Evolutionary conservation across 345 rosid genomes (phyloP).

Genomic region (Gossypium mustelinum): DNA sequence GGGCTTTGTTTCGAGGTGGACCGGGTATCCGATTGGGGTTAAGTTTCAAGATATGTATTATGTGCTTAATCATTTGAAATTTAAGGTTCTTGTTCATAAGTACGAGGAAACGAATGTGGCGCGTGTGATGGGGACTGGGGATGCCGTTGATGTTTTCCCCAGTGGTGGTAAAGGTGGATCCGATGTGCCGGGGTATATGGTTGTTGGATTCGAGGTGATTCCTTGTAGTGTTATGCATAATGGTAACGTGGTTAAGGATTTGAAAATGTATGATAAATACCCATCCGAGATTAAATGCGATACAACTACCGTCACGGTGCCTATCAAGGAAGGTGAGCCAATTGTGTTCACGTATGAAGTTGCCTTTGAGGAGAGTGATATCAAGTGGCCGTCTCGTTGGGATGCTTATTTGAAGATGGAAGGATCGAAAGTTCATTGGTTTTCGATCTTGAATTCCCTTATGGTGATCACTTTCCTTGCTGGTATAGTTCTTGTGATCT

Average conservation of each 20-base stretch:
- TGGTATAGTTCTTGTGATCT: conserved; percentile 71
- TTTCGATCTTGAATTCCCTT: conserved; percentile 59
- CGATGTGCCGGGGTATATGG: conserved; percentile 55
- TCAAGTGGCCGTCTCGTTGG: conserved; percentile 88
- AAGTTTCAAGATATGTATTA: conserved; percentile 60
- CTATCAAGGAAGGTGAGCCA: conserved; percentile 56
- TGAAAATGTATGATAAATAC: conserved; percentile 45
- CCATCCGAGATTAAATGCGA: conserved; percentile 59
- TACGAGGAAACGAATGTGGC: conserved; percentile 65
- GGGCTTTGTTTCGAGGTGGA: conserved; percentile 53
- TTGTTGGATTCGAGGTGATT: conserved; percentile 76
- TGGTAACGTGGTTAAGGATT: conserved; percentile 44
- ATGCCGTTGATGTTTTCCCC: conserved; percentile 55
- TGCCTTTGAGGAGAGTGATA: conserved; percentile 54
- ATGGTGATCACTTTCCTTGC: conserved; percentile 83
- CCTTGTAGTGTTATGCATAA: conserved; percentile 56
- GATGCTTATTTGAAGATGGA: conserved; percentile 70
- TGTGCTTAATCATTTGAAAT: conserved; percentile 68
- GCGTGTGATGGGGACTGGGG: conserved; percentile 66
- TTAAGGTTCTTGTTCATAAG: conserved; percentile 67
- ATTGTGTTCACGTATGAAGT: conserved; percentile 68
- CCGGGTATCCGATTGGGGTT: conserved; percentile 64
- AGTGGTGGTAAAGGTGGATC: conserved; percentile 29
- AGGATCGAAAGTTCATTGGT: conserved; percentile 77
- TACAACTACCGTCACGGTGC: conserved; percentile 51